A percentile compares a stretch with the other conserved stretches of the same genome.
These are phyloP conservation scores for Fusarium sp. DNA, from an alignment of 2,329 filamentous ascomycete species.

Conservation along the genomic window DNA sequence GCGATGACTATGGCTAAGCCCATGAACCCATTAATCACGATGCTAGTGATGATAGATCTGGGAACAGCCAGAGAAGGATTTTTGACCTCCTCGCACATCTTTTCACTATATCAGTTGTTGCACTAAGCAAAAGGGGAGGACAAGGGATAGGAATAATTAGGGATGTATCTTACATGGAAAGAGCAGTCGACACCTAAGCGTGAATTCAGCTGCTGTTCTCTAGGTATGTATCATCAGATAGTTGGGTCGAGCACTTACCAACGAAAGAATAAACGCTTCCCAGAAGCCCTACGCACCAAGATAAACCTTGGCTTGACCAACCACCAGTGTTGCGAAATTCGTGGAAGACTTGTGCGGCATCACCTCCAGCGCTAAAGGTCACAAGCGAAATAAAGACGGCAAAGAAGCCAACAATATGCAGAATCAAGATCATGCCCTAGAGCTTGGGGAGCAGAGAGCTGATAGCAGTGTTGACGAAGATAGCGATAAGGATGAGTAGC, in stretches of 20 bases:
- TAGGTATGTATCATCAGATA: no score
- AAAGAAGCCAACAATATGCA: conserved; percentile 61
- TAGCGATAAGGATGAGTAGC: conserved; percentile 58
- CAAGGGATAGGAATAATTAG: no score
- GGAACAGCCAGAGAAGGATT: conserved; percentile 39
- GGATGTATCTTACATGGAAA: no score
- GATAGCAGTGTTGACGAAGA: conserved; percentile 54
- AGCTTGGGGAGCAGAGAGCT: conserved; percentile 52
- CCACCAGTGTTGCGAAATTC: conserved; percentile 43
- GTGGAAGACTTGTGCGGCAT: conserved; percentile 47
- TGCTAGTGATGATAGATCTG: conserved; percentile 34
- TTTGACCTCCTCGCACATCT: conserved; percentile 39
- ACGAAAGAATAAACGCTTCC: conserved; percentile 37
- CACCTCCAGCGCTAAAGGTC: conserved; percentile 47
- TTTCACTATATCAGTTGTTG: no score
- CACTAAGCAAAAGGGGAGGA: no score
- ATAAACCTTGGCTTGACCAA: conserved; percentile 36
- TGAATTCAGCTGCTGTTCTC: no score
- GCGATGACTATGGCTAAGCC: conserved; percentile 40
- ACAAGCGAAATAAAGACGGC: conserved; percentile 54
- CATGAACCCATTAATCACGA: conserved; percentile 35
- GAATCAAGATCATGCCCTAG: conserved; percentile 56
- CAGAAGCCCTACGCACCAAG: conserved; percentile 35
- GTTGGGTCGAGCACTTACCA: conserved; percentile 7
- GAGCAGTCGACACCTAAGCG: no score